These are phyloP conservation scores for Daldinia vernicosa DNA, from an alignment of 495 filamentous ascomycete genomes.

Conservation along the genomic window DNA sequence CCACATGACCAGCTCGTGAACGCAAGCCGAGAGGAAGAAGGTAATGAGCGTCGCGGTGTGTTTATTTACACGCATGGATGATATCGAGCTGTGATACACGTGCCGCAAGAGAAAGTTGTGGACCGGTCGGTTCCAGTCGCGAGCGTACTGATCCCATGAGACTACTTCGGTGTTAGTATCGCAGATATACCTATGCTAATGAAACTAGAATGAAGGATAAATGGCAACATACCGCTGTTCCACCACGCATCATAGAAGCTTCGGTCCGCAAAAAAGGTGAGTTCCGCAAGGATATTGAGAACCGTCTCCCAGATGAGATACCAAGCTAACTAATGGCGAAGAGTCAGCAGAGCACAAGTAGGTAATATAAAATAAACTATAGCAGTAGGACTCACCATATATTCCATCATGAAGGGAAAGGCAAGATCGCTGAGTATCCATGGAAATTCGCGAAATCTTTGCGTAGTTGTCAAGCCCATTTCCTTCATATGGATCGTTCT, in stretches of 20 bases:
- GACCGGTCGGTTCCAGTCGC: slow-evolving; percentile 79
- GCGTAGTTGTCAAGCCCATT: slow-evolving; percentile 62
- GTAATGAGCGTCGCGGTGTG: slow-evolving; percentile 76
- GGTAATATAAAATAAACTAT: background rate
- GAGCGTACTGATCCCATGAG: slow-evolving; percentile 73
- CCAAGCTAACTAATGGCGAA: slow-evolving; percentile 57
- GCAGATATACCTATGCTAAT: background rate
- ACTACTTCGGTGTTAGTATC: slow-evolving; percentile 42
- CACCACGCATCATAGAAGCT: slow-evolving; percentile 81
- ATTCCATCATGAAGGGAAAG: slow-evolving; percentile 80
- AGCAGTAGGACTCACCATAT: slow-evolving; percentile 56
- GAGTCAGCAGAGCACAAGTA: slow-evolving; percentile 1
- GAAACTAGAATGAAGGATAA: background rate
- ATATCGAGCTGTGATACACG: slow-evolving; percentile 79
- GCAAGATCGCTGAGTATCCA: slow-evolving; percentile 74
- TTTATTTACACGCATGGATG: slow-evolving; percentile 71
- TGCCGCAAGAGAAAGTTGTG: slow-evolving; percentile 77
- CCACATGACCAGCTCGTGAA: slow-evolving; percentile 81
- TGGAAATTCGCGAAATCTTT: slow-evolving; percentile 71
- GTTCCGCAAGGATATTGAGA: slow-evolving; percentile 76
- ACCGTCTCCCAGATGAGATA: slow-evolving; percentile 86
- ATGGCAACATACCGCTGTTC: slow-evolving; percentile 54
- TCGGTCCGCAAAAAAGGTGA: slow-evolving; percentile 79
- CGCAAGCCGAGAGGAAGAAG: slow-evolving; percentile 72
- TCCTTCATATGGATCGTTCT: slow-evolving; percentile 71